Percentiles rank a stretch among this genome's conserved stretches.
These are phyloP conservation scores for Macrolepiota fuliginosa DNA, from an alignment of 768 basidiomycete genomes.

Conservation along the genomic window DNA sequence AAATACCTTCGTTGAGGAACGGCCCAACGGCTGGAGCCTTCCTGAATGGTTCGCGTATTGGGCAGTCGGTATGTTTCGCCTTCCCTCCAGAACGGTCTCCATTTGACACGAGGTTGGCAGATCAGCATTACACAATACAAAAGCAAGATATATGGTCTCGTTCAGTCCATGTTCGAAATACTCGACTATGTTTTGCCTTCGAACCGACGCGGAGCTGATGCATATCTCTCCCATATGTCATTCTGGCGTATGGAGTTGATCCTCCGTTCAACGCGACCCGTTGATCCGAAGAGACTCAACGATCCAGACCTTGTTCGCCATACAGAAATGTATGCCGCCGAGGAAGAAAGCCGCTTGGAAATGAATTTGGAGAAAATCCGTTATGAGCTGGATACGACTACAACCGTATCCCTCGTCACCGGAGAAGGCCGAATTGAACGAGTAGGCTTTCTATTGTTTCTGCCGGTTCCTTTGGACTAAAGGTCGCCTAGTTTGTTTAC, in stretches of 20 bases:
- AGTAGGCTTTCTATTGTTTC: conserved; percentile 18
- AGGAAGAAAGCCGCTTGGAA: conserved; percentile 29
- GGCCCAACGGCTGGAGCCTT: conserved; percentile 34
- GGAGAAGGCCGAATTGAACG: conserved; percentile 34
- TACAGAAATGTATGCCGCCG: conserved; percentile 23
- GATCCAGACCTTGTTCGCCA: conserved; percentile 27
- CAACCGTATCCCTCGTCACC: conserved; percentile 30
- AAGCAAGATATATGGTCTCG: conserved; percentile 28
- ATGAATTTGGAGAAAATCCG: conserved; percentile 23
- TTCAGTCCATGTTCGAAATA: conserved; percentile 28
- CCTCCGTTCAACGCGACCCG: conserved; percentile 28
- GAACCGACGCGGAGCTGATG: conserved; percentile 28
- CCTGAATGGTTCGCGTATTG: conserved; percentile 36
- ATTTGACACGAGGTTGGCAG: conserved; percentile 26
- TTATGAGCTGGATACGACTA: conserved; percentile 31
- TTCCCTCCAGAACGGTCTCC: neutral
- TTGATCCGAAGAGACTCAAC: conserved; percentile 22
- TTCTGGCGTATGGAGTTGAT: conserved; percentile 34
- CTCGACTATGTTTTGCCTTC: conserved; percentile 30
- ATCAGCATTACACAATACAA: conserved; percentile 31
- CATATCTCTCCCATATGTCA: conserved; percentile 30
- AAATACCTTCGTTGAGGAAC: conserved; percentile 30
- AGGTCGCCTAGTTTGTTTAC: conserved; percentile 26
- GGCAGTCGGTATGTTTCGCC: conserved; percentile 28
- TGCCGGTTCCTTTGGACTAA: neutral